Evolutionary conservation across 768 basidiomycete genomes (phyloP), one percentile per base, ranked within the genome.

Genomic region (Pisolithus albus): DNA sequence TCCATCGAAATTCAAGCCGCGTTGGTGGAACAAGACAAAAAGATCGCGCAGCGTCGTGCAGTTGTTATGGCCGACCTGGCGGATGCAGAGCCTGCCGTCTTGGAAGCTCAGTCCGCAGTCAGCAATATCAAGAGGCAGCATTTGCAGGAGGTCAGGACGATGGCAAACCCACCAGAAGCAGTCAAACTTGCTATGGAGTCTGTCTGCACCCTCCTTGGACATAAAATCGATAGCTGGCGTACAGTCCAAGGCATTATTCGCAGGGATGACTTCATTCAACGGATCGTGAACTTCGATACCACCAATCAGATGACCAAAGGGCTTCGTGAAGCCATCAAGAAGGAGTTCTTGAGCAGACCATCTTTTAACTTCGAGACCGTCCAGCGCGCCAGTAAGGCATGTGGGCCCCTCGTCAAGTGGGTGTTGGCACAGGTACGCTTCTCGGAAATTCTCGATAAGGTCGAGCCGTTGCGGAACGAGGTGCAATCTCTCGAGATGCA

Each of bases 151-250:
- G 96, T 98, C 39, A 82, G 96, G 60, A 81, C 91, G 9, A 97
- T 99, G 94, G 90, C 92, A 41, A 97, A 97, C 63, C 96, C 96
- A 43, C 96, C 96, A 0, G 96, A 98, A 66, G 88, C 91, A 5
- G 94, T 98, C 59, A 98, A 98, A 68, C 70, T 95, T 42, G 92
- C 96, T 15, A 98, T 98, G 93, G 96, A 98, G 64, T 96, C 94
- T 1, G 95, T 96, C 38, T 98, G 96, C 68, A 93, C 90, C 13
- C 77, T 96, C 43, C 83, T 99, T 19, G 96, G 96, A 7, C 91
- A 97, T 72, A 92, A 92, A 69, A 89, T 98, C 61, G 96, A 99
- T 62, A 84, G 84, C 64, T 99, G 96, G 96, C 84, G 91, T 55
- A 82, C 93, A 1, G 92, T 99, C 7, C 94, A 97, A 67, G 84